A percentile compares a stretch with the other conserved stretches of the same genome.
These are phyloP conservation scores for Fragilaria crotonensis DNA, from an alignment of 108 stramenopile genomes.

Conservation along the genomic window DNA sequence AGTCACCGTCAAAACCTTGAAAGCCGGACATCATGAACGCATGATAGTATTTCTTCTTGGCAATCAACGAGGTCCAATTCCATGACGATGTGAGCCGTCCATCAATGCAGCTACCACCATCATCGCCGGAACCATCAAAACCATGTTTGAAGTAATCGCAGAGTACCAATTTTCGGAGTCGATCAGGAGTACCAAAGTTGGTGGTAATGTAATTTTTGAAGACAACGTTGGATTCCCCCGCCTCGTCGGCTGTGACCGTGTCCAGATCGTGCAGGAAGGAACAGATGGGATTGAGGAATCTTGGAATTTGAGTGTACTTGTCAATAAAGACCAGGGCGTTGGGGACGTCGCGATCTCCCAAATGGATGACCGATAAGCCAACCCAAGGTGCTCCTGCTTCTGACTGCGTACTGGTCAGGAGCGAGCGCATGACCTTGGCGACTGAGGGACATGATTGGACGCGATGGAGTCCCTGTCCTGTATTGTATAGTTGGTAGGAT, in stretches of 20 bases:
- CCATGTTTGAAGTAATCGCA: slow-evolving; percentile 83
- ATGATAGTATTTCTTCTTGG: slow-evolving; percentile 72
- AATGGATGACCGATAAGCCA: slow-evolving; percentile 76
- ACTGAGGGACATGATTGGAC: slow-evolving; percentile 71
- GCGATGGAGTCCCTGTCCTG: slow-evolving; percentile 82
- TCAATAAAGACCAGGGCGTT: slow-evolving; percentile 89
- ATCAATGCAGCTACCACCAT: slow-evolving; percentile 85
- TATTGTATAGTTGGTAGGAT: slow-evolving; percentile 64
- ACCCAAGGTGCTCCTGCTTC: slow-evolving; percentile 68
- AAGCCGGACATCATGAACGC: slow-evolving; percentile 77
- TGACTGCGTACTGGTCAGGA: slow-evolving; percentile 47
- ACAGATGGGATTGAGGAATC: slow-evolving; percentile 65
- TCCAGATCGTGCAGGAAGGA: slow-evolving; percentile 40
- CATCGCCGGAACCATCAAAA: slow-evolving; percentile 84
- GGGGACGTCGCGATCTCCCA: slow-evolving; percentile 84
- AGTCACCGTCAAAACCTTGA: slow-evolving; percentile 87
- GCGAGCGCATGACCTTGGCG: slow-evolving; percentile 50
- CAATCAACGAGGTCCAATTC: slow-evolving; percentile 81
- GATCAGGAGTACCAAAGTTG: slow-evolving; percentile 40
- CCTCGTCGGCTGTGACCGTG: slow-evolving; percentile 40
- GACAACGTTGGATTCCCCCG: slow-evolving; percentile 9
- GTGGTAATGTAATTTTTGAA: slow-evolving; percentile 33
- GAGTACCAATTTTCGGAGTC: slow-evolving; percentile 57
- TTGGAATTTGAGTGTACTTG: slow-evolving; percentile 89
- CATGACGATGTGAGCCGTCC: slow-evolving; percentile 78